Conservation (phyloP, 805 yeast genomes). For the Yamadazyma akitaensis region DNA sequence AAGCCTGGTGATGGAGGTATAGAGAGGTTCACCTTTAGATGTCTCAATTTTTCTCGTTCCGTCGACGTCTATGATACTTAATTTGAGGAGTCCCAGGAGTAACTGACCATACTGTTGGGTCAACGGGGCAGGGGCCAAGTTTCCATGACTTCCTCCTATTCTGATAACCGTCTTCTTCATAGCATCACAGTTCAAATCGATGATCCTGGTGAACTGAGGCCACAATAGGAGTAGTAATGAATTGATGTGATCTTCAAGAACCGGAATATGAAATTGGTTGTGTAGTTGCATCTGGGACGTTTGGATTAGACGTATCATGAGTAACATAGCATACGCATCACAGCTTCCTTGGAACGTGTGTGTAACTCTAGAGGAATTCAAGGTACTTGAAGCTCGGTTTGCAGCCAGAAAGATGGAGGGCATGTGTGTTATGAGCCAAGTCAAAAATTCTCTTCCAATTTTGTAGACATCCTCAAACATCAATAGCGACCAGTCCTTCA, state of each 20-base stretch:
- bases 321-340: slow-evolving; percentile 76
- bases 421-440: slow-evolving; percentile 43
- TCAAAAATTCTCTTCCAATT: slow-evolving; percentile 45
- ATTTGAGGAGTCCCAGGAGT: slow-evolving; percentile 64
- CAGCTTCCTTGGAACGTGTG: slow-evolving; percentile 39
- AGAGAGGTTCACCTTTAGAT: slow-evolving; percentile 64
- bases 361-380: slow-evolving; percentile 21
- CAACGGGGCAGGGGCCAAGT: slow-evolving; percentile 48
- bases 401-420: slow-evolving; percentile 20
- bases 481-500: slow-evolving; percentile 32
- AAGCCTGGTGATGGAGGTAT: slow-evolving; percentile 62
- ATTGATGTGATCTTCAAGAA: slow-evolving; percentile 66
- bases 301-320: slow-evolving; percentile 71
- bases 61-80: slow-evolving; percentile 26
- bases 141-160: slow-evolving; percentile 15
- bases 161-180: slow-evolving; percentile 42
- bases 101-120: slow-evolving; percentile 80
- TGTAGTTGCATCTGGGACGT: slow-evolving; percentile 63
- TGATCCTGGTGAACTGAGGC: slow-evolving; percentile 78
- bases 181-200: slow-evolving; percentile 75
- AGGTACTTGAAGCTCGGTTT: slow-evolving; percentile 39
- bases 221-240: slow-evolving; percentile 66
- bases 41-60: slow-evolving; percentile 16
- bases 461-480: slow-evolving; percentile 38
- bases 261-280: slow-evolving; percentile 62